Conservation (phyloP, 176 grass and related monocot genomes). For the Panicum miliaceum region DNA sequence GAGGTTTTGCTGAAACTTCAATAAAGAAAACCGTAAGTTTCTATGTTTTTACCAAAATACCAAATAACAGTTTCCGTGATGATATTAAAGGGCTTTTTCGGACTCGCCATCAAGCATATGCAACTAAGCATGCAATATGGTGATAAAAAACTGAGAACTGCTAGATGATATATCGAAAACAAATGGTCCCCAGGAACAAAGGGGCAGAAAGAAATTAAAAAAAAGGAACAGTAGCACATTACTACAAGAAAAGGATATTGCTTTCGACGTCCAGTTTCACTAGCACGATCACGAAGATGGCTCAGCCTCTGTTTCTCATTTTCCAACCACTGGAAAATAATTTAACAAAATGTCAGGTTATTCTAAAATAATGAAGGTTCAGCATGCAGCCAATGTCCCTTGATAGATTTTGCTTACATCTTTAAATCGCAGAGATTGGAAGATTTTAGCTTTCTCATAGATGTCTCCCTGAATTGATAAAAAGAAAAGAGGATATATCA, state of each 20-base stretch:
- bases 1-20: constrained; percentile 21
- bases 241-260: constrained; percentile 89
- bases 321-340: constrained; percentile 74
- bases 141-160: constrained; percentile 28
- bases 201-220: neutral
- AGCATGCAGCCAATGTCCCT: constrained; percentile 25
- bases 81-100: neutral
- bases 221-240: constrained; percentile 33
- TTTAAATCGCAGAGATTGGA: constrained; percentile 79
- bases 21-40: neutral
- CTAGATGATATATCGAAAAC: constrained; percentile 2
- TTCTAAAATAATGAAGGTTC: constrained; percentile 36
- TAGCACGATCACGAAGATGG: constrained; percentile 97
- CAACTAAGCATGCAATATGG: constrained; percentile 15
- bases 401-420: constrained; percentile 61
- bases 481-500: constrained; percentile 40
- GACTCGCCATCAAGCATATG: neutral
- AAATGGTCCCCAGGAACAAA: constrained; percentile 7
- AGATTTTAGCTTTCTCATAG: constrained; percentile 69
- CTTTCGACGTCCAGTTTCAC: constrained; percentile 95
- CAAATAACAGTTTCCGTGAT: neutral
- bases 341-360: constrained; percentile 34
- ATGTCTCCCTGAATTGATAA: constrained; percentile 69
- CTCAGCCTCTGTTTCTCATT: constrained; percentile 88
- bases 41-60: neutral